Evolutionary conservation across 768 basidiomycete genomes (phyloP).

Genomic region (Tephrocybe sp.): DNA sequence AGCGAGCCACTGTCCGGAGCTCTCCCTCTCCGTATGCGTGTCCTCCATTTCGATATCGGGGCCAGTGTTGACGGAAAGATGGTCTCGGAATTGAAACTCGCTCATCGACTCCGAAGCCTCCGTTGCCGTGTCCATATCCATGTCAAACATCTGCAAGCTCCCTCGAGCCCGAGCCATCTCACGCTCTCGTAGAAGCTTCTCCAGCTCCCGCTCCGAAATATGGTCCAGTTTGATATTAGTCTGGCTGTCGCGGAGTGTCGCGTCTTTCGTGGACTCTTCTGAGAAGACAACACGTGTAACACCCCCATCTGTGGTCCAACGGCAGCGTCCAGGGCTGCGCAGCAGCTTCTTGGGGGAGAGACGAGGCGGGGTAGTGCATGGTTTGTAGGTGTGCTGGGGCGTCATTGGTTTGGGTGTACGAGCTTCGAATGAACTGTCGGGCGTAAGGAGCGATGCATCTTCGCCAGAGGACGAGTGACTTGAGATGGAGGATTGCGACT

Average conservation of each 20-base stretch:
- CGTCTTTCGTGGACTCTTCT: conserved; percentile 3
- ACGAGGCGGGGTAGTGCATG: conserved; percentile 8
- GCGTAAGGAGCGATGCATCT: neutral
- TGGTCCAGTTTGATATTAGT: neutral
- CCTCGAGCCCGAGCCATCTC: neutral
- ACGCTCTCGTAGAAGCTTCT: conserved; percentile 8
- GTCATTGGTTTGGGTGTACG: neutral
- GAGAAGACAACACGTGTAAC: conserved; percentile 6
- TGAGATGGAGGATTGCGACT: conserved; percentile 5
- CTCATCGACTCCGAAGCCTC: too few relatives aligned
- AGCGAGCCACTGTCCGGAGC: neutral
- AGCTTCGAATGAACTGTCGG: conserved; percentile 5
- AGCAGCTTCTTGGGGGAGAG: conserved; percentile 11
- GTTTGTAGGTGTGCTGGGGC: conserved; percentile 1
- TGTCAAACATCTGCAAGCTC: neutral
- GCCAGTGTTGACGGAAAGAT: too few relatives aligned
- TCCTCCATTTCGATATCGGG: too few relatives aligned
- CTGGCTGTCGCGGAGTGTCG: conserved; percentile 3
- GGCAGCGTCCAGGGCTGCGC: conserved; percentile 11
- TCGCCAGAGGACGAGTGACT: conserved; percentile 2
- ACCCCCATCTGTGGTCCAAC: conserved; percentile 7
- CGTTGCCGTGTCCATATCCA: conserved; percentile 10
- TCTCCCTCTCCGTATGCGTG: neutral
- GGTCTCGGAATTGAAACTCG: too few relatives aligned
- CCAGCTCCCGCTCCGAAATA: conserved; percentile 13